Evolutionary conservation across 805 yeast genomes (phyloP).

Genomic region (Wickerhamomyces chaumierensis): DNA sequence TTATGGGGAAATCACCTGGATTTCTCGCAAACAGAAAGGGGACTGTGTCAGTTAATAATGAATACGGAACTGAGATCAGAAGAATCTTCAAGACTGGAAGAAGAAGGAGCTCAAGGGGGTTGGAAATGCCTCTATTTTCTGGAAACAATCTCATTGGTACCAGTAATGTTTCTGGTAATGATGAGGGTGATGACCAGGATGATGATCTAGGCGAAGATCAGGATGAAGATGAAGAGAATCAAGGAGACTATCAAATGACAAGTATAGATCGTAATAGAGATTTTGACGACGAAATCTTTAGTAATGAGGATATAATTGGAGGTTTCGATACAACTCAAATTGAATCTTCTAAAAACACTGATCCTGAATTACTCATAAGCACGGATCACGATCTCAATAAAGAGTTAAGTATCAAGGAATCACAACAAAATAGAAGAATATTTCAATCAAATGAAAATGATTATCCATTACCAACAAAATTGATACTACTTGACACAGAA

Average conservation of each 20-base stretch:
- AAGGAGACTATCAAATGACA: too few species aligned
- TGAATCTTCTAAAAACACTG: too few species aligned
- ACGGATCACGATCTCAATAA: too few species aligned
- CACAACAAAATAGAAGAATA: too few species aligned
- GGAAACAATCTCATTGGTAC: neutral
- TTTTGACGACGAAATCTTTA: too few species aligned
- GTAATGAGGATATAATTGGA: too few species aligned
- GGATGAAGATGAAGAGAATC: neutral
- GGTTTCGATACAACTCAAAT: too few species aligned
- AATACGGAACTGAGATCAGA: constrained; percentile 6
- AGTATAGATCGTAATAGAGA: too few species aligned
- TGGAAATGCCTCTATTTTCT: neutral
- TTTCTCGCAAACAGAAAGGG: constrained; percentile 3
- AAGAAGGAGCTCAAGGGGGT: neutral
- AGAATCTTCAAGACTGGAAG: constrained; percentile 1
- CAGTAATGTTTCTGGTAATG: too few species aligned
- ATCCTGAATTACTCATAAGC: too few species aligned
- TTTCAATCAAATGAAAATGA: constrained; percentile 1
- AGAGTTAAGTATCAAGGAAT: too few species aligned
- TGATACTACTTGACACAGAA: neutral
- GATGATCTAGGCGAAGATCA: neutral
- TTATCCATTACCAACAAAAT: constrained; percentile 15
- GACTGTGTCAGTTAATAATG: neutral
- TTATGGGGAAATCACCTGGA: constrained; percentile 13
- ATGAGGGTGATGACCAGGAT: neutral